Evolutionary conservation across 2,329 filamentous ascomycete genomes (phyloP).

Genomic region (Amylocarpus encephaloides): DNA sequence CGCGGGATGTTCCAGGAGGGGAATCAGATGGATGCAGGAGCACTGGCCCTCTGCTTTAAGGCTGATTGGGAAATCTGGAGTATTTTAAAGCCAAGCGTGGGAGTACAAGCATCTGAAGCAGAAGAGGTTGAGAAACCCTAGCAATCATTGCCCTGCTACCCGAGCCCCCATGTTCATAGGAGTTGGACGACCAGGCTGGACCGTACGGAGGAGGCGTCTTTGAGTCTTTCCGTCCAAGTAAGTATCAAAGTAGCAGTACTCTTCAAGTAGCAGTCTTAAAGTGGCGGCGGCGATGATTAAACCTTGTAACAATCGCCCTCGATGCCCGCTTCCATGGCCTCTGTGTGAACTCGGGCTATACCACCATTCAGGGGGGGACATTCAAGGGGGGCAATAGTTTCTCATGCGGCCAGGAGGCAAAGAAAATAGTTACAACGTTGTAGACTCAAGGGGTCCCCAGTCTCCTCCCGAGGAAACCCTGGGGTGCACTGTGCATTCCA

Average conservation of each 20-base stretch:
- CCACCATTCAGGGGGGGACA: background rate
- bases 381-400: background rate
- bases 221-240: no score
- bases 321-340: slow-evolving; percentile 7
- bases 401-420: background rate
- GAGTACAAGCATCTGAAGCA: slow-evolving; percentile 21
- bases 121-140: slow-evolving; percentile 21
- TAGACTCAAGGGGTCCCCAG: background rate
- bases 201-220: no score
- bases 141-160: slow-evolving; percentile 22
- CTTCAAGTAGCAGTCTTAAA: no score
- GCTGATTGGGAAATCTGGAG: slow-evolving; percentile 32
- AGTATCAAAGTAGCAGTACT: background rate
- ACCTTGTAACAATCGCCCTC: slow-evolving; percentile 14
- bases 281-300: slow-evolving; percentile 19
- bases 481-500: slow-evolving; percentile 3
- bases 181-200: no score
- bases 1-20: slow-evolving; percentile 20
- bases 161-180: slow-evolving; percentile 19
- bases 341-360: background rate
- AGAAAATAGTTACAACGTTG: background rate
- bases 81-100: slow-evolving; percentile 23
- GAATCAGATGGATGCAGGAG: slow-evolving; percentile 27
- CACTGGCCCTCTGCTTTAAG: slow-evolving; percentile 31
- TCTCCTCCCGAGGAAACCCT: slow-evolving; percentile 1